These are phyloP conservation scores for Oryza brachyantha DNA, from an alignment of 176 grass and related monocot genomes.

Conservation along the genomic window DNA sequence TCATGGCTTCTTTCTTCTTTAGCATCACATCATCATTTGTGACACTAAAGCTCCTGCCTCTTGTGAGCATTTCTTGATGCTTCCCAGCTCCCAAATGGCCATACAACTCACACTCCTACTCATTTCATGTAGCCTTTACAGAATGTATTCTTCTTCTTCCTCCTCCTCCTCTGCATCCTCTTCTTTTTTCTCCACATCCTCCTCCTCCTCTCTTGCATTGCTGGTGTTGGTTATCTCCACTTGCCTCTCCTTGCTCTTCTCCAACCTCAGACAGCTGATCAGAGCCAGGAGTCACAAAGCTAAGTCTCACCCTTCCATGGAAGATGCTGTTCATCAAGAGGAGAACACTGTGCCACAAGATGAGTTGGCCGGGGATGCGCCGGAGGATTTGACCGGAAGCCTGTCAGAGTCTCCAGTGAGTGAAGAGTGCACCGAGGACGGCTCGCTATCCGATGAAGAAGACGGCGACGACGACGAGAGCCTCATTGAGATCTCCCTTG, in stretches of 20 bases:
- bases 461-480: slow-evolving; percentile 39
- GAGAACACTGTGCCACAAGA: slow-evolving; percentile 36
- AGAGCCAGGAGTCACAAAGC: slow-evolving; percentile 22
- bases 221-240: slow-evolving; percentile 58
- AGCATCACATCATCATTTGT: slow-evolving; percentile 41
- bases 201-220: slow-evolving; percentile 54
- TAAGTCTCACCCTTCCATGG: slow-evolving; percentile 31
- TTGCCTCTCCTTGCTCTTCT: slow-evolving; percentile 58
- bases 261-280: slow-evolving; percentile 45
- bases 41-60: slow-evolving; percentile 35
- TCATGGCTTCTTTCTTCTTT: slow-evolving; percentile 56
- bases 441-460: slow-evolving; percentile 14
- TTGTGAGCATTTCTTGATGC: slow-evolving; percentile 39
- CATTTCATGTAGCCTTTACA: slow-evolving; percentile 80
- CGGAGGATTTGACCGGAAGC: slow-evolving; percentile 6
- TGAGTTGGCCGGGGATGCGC: neutral
- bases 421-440: slow-evolving; percentile 30
- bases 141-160: slow-evolving; percentile 40
- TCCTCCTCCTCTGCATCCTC: neutral
- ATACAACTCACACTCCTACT: slow-evolving; percentile 69
- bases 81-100: slow-evolving; percentile 54
- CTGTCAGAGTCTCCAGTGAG: slow-evolving; percentile 17
- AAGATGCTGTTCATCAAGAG: slow-evolving; percentile 26
- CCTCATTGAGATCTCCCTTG: slow-evolving; percentile 79
- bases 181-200: slow-evolving; percentile 36